Evolutionary conservation across 2,329 filamentous ascomycete species (phyloP).

Genomic region (Penicillium psychrosexuale): DNA sequence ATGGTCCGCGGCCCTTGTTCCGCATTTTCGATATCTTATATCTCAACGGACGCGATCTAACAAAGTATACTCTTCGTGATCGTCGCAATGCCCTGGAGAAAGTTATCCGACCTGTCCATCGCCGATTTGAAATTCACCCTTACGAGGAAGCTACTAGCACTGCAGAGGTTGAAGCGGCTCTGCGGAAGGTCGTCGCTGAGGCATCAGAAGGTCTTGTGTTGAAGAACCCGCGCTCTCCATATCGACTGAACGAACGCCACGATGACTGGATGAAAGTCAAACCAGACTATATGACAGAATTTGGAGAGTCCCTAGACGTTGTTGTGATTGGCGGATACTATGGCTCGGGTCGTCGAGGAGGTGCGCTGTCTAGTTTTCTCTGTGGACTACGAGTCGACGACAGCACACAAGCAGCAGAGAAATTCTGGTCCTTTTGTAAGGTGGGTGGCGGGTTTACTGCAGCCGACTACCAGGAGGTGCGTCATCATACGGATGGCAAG

Average conservation of each 20-base stretch:
- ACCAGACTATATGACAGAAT: conserved; percentile 96
- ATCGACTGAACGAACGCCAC: conserved; percentile 82
- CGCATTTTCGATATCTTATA: conserved; percentile 89
- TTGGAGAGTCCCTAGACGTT: conserved; percentile 88
- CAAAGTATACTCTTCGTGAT: conserved; percentile 77
- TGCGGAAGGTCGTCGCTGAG: conserved; percentile 80
- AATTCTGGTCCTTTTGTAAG: conserved; percentile 93
- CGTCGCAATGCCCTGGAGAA: conserved; percentile 71
- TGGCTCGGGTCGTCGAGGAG: conserved; percentile 80
- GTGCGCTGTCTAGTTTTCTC: conserved; percentile 79
- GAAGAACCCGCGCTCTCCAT: conserved; percentile 87
- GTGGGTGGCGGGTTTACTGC: conserved; percentile 90
- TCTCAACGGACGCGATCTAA: conserved; percentile 76
- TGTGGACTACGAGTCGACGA: conserved; percentile 78
- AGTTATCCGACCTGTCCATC: conserved; percentile 66
- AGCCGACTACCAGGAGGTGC: conserved; percentile 78
- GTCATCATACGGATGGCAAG: conserved; percentile 82
- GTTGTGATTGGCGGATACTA: conserved; percentile 90
- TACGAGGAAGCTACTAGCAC: conserved; percentile 65
- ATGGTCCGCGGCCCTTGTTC: conserved; percentile 71
- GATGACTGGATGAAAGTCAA: conserved; percentile 99
- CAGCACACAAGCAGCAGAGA: conserved; percentile 56
- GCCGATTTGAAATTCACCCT: conserved; percentile 78
- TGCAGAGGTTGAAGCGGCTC: conserved; percentile 71
- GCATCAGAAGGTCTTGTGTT: conserved; percentile 86